Evolutionary conservation across 495 filamentous ascomycete genomes (phyloP), one percentile per base, ranked within the genome.

Genomic region (Penicillium antarcticum): DNA sequence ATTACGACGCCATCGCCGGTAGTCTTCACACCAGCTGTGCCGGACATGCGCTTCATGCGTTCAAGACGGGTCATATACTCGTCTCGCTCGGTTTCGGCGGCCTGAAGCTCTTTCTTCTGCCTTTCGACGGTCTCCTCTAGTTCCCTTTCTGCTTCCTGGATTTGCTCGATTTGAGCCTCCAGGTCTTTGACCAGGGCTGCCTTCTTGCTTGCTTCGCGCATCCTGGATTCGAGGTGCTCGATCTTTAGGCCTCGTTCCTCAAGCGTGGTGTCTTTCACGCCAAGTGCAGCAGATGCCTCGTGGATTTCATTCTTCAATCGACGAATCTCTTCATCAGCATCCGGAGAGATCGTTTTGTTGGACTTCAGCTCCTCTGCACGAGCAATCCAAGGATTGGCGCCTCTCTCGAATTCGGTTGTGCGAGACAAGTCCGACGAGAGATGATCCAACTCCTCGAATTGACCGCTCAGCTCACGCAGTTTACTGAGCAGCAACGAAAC

Each of bases 251-350:
- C 81, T 56, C 95, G 91, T 35, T 87, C 82, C 78, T 96, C 92
- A 38, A 97, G 85, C 5, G 89, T 88, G 68, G 97, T 94, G 61
- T 96, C 92, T 67, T 95, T 95, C 52, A 96, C 87, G 3, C 83
- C 80, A 9, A 90, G 57, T 83, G 83, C 57, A 75, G 80, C 61
- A 10, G 73, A 68, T 17, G 74, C 65, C 58, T 84, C 61, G 82
- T 87, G 82, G 63, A 74, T 85, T 48, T 92, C 86, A 37, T 90
- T 87, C 59, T 85, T 87, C 31, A 95, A 71, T 14, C 82, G 81
- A 10, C 80, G 82, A 37, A 91, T 79, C 58, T 92, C 86, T 52
- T 89, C 82, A 58, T 96, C 91, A 7, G 85, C 85, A 55, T 95
- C 89, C 8, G 87, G 74, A 2, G 87, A 84, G n/a, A 86, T 79